These are phyloP conservation scores for Balansia obtecta DNA, from an alignment of 2,329 filamentous ascomycete species.

Conservation along the genomic window DNA sequence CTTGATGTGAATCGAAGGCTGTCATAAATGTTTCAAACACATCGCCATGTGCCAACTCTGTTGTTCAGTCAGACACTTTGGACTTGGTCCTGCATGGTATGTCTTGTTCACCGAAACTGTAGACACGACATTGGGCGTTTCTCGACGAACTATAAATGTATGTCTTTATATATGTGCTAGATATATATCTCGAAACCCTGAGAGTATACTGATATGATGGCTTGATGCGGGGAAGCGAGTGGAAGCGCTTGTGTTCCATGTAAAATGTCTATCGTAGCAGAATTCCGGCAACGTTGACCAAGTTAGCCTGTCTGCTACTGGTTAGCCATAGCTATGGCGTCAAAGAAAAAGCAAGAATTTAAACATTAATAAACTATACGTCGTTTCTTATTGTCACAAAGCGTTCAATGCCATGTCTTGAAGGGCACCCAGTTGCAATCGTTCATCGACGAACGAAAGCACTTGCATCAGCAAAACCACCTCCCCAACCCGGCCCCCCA, in stretches of 20 bases:
- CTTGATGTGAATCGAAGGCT: background rate
- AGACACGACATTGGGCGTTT: background rate
- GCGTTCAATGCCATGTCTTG: too few relatives aligned
- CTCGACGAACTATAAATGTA: background rate
- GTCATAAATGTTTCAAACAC: background rate
- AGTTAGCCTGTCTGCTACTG: background rate
- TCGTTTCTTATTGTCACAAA: too few relatives aligned
- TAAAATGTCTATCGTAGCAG: background rate
- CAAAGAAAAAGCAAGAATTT: too few relatives aligned
- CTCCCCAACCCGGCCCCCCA: too few relatives aligned
- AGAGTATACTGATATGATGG: background rate
- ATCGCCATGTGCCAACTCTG: background rate
- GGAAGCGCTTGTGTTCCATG: too few relatives aligned
- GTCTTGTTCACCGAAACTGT: background rate
- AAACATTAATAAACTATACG: too few relatives aligned
- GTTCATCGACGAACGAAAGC: too few relatives aligned
- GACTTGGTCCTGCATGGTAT: background rate
- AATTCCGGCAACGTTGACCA: background rate
- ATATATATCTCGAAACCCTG: background rate
- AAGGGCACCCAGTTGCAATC: too few relatives aligned
- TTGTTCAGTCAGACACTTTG: background rate
- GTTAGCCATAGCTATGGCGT: too few relatives aligned
- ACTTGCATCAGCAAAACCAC: too few relatives aligned
- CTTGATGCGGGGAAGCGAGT: background rate
- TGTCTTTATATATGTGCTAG: background rate